Evolutionary conservation across 1,284 basidiomycete species (phyloP).

Genomic region (Papiliotrema flavescens): DNA sequence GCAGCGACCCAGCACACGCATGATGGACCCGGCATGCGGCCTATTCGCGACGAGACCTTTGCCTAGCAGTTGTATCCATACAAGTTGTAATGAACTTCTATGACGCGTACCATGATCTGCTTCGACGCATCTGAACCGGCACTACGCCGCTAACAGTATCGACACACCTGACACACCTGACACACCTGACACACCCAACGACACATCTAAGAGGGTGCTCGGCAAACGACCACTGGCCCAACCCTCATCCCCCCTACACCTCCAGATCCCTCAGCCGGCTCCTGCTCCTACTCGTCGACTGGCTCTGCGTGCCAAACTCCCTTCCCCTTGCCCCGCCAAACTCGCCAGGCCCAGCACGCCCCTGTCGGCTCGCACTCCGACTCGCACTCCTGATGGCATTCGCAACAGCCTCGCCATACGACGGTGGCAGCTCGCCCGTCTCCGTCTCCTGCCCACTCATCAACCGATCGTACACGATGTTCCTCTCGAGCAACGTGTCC

Average conservation of each 20-base stretch:
- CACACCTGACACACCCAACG: too few relatives aligned
- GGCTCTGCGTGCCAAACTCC: neutral
- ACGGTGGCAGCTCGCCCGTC: constrained; percentile 62
- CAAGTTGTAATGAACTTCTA: neutral
- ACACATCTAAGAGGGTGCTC: too few relatives aligned
- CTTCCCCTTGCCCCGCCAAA: neutral
- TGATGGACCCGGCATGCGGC: too few relatives aligned
- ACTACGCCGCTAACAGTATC: too few relatives aligned
- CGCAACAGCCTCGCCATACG: constrained; percentile 54
- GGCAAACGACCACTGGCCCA: too few relatives aligned
- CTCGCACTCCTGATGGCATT: constrained; percentile 17
- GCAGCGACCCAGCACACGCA: too few relatives aligned
- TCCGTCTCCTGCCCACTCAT: constrained; percentile 63
- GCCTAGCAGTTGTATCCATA: too few relatives aligned
- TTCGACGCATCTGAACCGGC: too few relatives aligned
- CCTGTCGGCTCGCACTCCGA: constrained; percentile 10
- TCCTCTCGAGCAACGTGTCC: constrained; percentile 46
- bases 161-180: too few relatives aligned
- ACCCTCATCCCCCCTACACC: neutral
- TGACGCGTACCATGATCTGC: neutral
- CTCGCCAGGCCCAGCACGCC: neutral
- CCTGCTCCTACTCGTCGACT: constrained; percentile 4
- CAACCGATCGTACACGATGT: constrained; percentile 53
- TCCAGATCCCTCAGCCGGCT: constrained; percentile 5
- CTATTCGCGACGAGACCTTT: too few relatives aligned